Evolutionary conservation across 2,329 filamentous ascomycete genomes (phyloP), one percentile per base, ranked within the genome.

Genomic region (Colletotrichum sp.): DNA sequence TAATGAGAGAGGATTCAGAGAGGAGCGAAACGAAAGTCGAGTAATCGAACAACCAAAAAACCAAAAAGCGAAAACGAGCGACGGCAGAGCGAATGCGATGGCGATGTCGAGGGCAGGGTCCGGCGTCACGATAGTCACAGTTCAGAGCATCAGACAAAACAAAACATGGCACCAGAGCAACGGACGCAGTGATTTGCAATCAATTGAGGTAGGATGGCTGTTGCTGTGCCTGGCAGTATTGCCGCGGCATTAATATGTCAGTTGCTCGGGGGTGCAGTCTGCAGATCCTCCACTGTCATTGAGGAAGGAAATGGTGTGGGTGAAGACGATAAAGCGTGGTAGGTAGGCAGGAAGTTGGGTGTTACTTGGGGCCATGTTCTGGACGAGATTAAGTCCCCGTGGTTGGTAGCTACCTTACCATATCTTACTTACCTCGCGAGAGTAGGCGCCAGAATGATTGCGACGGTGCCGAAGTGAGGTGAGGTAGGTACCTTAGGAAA

Each of bases 31-130:
- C 10, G n/a, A 15, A n/a, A 36, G 60, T 32, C 6, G 24, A 24
- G 55, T 9, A 24, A 7, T 15, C n/a, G 7, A 24, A 59, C 13
- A 59, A 15, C 13, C 24, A 21, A 15, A 59, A 59, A 59, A 24
- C n/a, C 55, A 59, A 59, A 59, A 52, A 21, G 21, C 55, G 7
- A 59, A 52, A 59, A 28, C 55, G 55, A 59, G 55, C 55, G 55
- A 59, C 24, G 32, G 32, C 32, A 21, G 44, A 52, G 44, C 44
- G 18, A 21, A 52, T 59, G 55, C n/a, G 24, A 15, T 26, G 24
- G 55, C 24, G 55, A 59, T 59, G 55, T 59, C 13, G 8, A 21
- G 44, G 44, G 3, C 4, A 59, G 24, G n/a, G 24, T 59, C 24
- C 55, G 24, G 24, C 55, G 24, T 59, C 55, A 26, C n/a, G 24